Evolutionary conservation across 805 yeast species (phyloP), one percentile per base, ranked within the genome.

Genomic region (Yarrowia osloensis): DNA sequence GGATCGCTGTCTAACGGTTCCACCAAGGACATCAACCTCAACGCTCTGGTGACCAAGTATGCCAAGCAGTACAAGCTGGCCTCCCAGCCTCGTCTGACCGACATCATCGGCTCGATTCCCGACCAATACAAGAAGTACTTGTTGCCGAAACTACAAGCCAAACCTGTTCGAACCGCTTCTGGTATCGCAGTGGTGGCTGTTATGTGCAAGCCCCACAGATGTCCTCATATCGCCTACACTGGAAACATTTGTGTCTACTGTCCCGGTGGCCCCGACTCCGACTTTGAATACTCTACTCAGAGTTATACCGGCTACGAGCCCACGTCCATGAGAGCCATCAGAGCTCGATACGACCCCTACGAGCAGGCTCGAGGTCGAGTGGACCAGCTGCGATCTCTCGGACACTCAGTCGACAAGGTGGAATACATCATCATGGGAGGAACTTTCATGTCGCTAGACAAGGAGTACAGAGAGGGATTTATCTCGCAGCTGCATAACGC

Each of bases 101-200:
- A 95, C 78, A 92, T 95, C 73, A 94, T 95, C 35, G 85, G 91
- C 40, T 90, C 98, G 1, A 94, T 95, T 69, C 99, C 99, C 11
- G 98, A 94, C 75, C 97, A 94, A 75, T 89, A 94, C 78, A 91
- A 91, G 77, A 91, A 91, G 75, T 92, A 92, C 74, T 79, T 95
- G 66, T 81, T 95, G 44, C 99, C 98, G 2, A 93, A 93, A 78
- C 82, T 95, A 54, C 91, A 95, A 78, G 99, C 99, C n/a, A 95
- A 95, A 77, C 99, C 99, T 0, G 98, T 95, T 52, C 85, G 99
- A 78, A 95, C 99, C 0, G 99, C 99, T 0, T 90, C 97, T 12
- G 99, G 99, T 73, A 96, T 95, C 68, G 99, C 99, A 11, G 99
- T 95, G 22, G 98, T 95, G 52, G 99, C 99, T 0, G 98, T 95